Evolutionary conservation across 441 rosid genomes (phyloP).

Genomic region (Populus hybrid): DNA sequence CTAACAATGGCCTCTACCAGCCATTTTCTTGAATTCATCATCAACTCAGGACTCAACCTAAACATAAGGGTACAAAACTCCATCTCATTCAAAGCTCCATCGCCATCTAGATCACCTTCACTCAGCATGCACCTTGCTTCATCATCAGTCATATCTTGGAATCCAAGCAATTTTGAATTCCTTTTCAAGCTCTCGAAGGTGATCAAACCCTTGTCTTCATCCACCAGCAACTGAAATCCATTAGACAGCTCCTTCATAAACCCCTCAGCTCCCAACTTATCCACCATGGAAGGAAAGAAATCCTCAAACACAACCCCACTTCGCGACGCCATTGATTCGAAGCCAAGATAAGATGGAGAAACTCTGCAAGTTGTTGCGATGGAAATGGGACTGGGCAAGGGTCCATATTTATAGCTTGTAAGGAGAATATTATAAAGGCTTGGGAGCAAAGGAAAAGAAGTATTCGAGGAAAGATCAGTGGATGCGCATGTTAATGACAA

Average conservation of each 20-base stretch:
- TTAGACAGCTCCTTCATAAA: conserved; percentile 57
- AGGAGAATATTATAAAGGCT: neutral
- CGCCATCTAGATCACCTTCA: conserved; percentile 69
- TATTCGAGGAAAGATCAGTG: conserved; percentile 18
- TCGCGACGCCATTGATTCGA: conserved; percentile 22
- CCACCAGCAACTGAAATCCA: conserved; percentile 57
- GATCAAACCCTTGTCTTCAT: conserved; percentile 46
- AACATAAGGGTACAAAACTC: conserved; percentile 70
- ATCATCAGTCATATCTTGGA: conserved; percentile 46
- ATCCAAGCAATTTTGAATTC: conserved; percentile 43
- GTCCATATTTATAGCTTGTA: conserved; percentile 15
- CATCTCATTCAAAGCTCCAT: conserved; percentile 54
- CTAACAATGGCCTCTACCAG: conserved; percentile 34
- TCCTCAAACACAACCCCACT: conserved; percentile 33
- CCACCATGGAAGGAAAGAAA: conserved; percentile 55
- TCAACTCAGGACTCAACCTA: conserved; percentile 63
- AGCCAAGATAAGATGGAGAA: neutral
- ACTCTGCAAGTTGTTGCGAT: neutral
- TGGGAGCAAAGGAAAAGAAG: neutral
- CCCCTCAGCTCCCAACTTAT: conserved; percentile 63
- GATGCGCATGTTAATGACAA: conserved; percentile 18
- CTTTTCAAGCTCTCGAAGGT: conserved; percentile 54
- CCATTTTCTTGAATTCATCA: conserved; percentile 41
- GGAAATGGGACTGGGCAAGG: neutral
- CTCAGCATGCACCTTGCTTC: conserved; percentile 51